Conservation (phyloP, 257 asterid genomes). For the Lavandula angustifolia region DNA sequence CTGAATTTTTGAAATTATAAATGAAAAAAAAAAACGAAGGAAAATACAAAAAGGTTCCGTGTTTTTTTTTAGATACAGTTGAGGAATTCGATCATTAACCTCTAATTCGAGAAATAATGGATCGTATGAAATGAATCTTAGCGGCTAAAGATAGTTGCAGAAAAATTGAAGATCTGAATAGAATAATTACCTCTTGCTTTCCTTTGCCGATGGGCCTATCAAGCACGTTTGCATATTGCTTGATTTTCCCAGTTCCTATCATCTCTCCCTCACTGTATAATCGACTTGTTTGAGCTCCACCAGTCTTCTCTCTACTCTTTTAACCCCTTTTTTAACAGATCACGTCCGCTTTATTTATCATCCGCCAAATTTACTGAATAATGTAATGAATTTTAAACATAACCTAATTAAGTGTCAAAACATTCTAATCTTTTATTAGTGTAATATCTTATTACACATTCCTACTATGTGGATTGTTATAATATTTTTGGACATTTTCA, state of each 20-base stretch:
- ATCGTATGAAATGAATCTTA: neutral
- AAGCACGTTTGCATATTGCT: conserved; percentile 80
- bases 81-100: neutral
- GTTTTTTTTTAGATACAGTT: neutral
- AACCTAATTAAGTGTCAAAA: too few species aligned
- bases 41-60: neutral
- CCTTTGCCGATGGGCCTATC: conserved; percentile 93
- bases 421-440: too few species aligned
- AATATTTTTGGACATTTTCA: too few species aligned
- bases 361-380: neutral
- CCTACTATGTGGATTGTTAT: too few species aligned
- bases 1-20: neutral
- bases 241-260: conserved; percentile 87
- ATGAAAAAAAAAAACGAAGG: neutral
- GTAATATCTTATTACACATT: too few species aligned
- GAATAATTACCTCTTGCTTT: conserved; percentile 76
- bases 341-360: neutral
- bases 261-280: conserved; percentile 32
- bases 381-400: too few species aligned
- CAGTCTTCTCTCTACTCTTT: neutral
- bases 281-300: conserved; percentile 21
- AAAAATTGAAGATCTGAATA: conserved; percentile 35
- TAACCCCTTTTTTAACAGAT: neutral
- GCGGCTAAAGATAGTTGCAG: neutral
- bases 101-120: neutral